phyloP scores from a whole-genome alignment of 2,329 filamentous ascomycete species.

The Sporothrix pallida region DNA sequence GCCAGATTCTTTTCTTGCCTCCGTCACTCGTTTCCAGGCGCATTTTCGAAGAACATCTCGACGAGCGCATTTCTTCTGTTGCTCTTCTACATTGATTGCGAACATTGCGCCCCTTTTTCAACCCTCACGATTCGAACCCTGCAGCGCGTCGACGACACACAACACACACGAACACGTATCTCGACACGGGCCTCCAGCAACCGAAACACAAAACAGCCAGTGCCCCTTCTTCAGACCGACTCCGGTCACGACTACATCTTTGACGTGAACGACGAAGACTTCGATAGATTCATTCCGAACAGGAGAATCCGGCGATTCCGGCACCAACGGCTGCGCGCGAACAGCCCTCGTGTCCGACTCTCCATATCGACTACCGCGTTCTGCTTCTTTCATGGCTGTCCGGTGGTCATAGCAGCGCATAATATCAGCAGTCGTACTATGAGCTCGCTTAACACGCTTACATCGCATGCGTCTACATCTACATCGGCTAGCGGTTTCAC shows the following conservation, averaged over 20 bases:
- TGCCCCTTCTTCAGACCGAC: background rate
- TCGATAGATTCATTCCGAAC: background rate
- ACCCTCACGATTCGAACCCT: background rate
- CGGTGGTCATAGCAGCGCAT: conserved; percentile 43
- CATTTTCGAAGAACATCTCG: background rate
- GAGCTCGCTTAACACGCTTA: conserved; percentile 97
- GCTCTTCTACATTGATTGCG: background rate
- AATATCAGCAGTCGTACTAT: conserved; percentile 61
- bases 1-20: background rate
- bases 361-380: no score
- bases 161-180: conserved; percentile 11
- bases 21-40: conserved; percentile 23
- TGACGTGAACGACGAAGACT: background rate
- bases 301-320: conserved; percentile 5
- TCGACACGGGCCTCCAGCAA: background rate
- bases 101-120: background rate
- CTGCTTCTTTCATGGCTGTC: conserved; percentile 58
- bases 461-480: conserved; percentile 74
- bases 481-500: conserved; percentile 60
- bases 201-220: background rate
- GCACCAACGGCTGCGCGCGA: background rate
- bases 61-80: background rate
- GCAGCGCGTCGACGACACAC: conserved; percentile 19
- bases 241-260: background rate
- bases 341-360: background rate